These are phyloP conservation scores for Malus hybrid DNA, from an alignment of 331 rosid genomes.

Conservation along the genomic window DNA sequence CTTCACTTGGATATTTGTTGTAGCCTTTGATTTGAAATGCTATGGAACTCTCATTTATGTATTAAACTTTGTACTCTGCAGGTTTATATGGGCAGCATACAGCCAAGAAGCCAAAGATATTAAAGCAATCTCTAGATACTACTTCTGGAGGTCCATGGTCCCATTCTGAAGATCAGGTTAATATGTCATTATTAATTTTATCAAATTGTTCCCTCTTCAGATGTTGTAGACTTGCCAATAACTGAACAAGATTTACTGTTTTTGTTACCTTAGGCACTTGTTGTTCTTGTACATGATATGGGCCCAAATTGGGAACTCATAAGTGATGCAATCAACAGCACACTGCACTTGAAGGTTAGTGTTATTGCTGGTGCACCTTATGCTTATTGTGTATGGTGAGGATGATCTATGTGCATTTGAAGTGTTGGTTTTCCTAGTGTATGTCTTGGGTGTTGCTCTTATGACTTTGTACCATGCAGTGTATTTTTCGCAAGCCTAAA, in stretches of 20 bases:
- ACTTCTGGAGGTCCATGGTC: conserved; percentile 89
- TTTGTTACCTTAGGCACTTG: conserved; percentile 68
- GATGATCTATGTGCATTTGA: neutral
- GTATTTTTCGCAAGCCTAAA: conserved; percentile 88
- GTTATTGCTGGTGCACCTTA: neutral
- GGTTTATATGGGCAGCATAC: conserved; percentile 73
- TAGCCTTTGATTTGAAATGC: conserved; percentile 7
- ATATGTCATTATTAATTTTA: neutral
- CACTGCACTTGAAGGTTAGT: conserved; percentile 82
- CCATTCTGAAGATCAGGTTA: conserved; percentile 89
- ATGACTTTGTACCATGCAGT: conserved; percentile 39
- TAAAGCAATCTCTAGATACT: conserved; percentile 63
- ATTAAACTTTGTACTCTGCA: conserved; percentile 19
- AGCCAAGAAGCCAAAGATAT: conserved; percentile 69
- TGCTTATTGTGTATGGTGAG: neutral
- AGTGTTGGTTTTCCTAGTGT: neutral
- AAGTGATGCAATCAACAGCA: conserved; percentile 85
- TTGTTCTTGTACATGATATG: conserved; percentile 98
- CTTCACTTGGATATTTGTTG: conserved; percentile 4
- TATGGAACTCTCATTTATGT: conserved; percentile 7
- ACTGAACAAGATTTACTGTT: neutral
- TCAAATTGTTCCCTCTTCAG: neutral
- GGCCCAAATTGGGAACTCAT: conserved; percentile 99
- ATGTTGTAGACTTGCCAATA: conserved; percentile 1
- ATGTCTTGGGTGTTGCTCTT: neutral